A percentile compares a stretch with the other conserved stretches of the same genome.
Conservation (phyloP, 306 rosid species). For the Benincasa hispida region DNA sequence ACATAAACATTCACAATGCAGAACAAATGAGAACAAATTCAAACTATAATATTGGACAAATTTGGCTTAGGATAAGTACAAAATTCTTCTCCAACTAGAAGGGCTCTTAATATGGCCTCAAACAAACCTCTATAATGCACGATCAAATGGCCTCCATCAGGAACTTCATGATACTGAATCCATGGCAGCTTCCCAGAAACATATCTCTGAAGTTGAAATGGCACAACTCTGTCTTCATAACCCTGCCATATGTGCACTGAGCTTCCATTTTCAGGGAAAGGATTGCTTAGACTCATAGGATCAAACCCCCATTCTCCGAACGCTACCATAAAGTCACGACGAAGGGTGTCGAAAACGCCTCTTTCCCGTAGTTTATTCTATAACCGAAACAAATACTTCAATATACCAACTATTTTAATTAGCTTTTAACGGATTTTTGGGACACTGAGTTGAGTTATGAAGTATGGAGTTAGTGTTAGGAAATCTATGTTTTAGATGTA, state of each 20-base stretch:
- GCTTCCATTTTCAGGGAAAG: slow-evolving; percentile 44
- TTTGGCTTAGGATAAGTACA: slow-evolving; percentile 21
- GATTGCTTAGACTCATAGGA: slow-evolving; percentile 46
- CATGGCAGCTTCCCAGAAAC: slow-evolving; percentile 57
- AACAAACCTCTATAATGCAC: slow-evolving; percentile 64
- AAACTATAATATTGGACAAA: background rate
- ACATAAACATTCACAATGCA: background rate
- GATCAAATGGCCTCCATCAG: slow-evolving; percentile 83
- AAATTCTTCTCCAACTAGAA: slow-evolving; percentile 73
- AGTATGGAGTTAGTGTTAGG: too few relatives aligned
- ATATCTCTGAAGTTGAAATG: slow-evolving; percentile 59
- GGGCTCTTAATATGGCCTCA: slow-evolving; percentile 74
- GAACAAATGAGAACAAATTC: background rate
- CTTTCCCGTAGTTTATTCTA: background rate
- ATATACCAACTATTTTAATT: background rate
- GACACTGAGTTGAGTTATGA: too few relatives aligned
- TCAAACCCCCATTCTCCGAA: slow-evolving; percentile 76
- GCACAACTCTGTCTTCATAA: slow-evolving; percentile 78
- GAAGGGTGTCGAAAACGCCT: slow-evolving; percentile 62
- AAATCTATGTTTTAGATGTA: too few relatives aligned
- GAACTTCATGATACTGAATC: slow-evolving; percentile 78
- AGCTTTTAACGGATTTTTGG: too few relatives aligned
- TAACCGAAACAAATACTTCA: background rate
- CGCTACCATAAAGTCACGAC: slow-evolving; percentile 56
- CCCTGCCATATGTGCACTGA: slow-evolving; percentile 87